Percentiles rank a stretch among this genome's conserved stretches.
Conservation (phyloP, 768 basidiomycete genomes). For the Mycena amicta region DNA sequence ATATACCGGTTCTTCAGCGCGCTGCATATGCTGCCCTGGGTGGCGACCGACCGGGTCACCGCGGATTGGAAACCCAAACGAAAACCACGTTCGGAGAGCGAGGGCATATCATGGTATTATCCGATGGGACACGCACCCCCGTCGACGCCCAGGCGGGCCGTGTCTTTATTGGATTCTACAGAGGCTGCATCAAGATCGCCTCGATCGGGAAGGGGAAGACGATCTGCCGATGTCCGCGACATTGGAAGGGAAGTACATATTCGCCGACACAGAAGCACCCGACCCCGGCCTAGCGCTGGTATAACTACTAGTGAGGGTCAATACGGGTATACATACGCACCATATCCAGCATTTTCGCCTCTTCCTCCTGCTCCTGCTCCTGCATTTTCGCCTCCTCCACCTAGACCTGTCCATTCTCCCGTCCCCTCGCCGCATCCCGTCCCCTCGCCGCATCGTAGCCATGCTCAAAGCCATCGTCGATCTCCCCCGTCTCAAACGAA, state of each 20-base stretch:
- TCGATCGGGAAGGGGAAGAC: neutral
- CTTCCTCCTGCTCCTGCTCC: constrained; percentile 8
- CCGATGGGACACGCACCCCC: neutral
- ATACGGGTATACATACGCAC: neutral
- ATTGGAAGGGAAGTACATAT: neutral
- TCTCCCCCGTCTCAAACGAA: neutral
- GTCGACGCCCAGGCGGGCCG: neutral
- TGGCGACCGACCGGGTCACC: constrained; percentile 19
- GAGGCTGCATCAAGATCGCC: neutral
- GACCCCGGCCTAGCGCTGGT: neutral
- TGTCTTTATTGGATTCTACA: neutral
- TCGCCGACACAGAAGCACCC: neutral
- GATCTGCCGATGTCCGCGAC: neutral
- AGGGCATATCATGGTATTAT: constrained; percentile 14
- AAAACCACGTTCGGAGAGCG: neutral
- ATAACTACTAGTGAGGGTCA: too few species aligned
- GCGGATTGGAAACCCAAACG: constrained; percentile 15
- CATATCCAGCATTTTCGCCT: neutral
- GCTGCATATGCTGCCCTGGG: constrained; percentile 23
- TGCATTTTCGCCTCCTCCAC: constrained; percentile 7
- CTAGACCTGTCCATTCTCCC: too few species aligned
- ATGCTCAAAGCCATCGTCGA: constrained; percentile 16
- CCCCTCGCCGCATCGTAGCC: constrained; percentile 3
- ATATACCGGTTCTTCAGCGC: constrained; percentile 17
- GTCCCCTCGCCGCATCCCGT: neutral